A percentile compares a stretch with the other conserved stretches of the same genome.
Evolutionary conservation across 179 eudicot species (phyloP).

Genomic region (Patellifolia procumbens): DNA sequence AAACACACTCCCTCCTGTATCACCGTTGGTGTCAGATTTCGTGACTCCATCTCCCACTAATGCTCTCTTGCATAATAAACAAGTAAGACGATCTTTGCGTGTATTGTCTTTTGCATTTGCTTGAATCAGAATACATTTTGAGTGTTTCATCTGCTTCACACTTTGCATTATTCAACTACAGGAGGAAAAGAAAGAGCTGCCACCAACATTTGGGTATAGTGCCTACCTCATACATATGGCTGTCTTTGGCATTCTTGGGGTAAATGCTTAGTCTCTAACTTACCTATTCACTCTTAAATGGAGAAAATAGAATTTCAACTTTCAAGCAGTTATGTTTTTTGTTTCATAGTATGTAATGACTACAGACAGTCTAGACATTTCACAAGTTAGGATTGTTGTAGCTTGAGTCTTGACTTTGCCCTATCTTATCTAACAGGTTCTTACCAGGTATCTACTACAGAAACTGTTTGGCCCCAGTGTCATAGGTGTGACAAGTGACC

Average conservation of each 20-base stretch:
- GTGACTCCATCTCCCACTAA: slow-evolving; percentile 39
- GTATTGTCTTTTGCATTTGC: background rate
- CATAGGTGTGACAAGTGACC: slow-evolving; percentile 57
- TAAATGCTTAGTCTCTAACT: slow-evolving; percentile 23
- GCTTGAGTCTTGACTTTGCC: background rate
- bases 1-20: slow-evolving; percentile 28
- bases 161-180: slow-evolving; percentile 25
- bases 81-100: slow-evolving; percentile 37
- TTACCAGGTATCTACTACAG: slow-evolving; percentile 61
- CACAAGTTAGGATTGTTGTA: background rate
- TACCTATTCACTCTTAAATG: no score
- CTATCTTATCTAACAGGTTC: slow-evolving; percentile 43
- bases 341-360: background rate
- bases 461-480: slow-evolving; percentile 68
- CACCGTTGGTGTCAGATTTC: slow-evolving; percentile 31
- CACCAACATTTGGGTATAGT: slow-evolving; percentile 47
- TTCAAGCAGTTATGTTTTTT: background rate
- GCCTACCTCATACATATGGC: slow-evolving; percentile 61
- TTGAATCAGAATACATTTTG: background rate
- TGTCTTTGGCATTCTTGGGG: slow-evolving; percentile 85
- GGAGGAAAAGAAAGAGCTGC: slow-evolving; percentile 44
- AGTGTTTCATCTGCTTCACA: slow-evolving; percentile 1
- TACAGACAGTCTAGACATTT: background rate
- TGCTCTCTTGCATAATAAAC: slow-evolving; percentile 34
- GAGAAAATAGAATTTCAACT: background rate